Evolutionary conservation across 768 basidiomycete species (phyloP).

Genomic region (Kondoa subrosea): DNA sequence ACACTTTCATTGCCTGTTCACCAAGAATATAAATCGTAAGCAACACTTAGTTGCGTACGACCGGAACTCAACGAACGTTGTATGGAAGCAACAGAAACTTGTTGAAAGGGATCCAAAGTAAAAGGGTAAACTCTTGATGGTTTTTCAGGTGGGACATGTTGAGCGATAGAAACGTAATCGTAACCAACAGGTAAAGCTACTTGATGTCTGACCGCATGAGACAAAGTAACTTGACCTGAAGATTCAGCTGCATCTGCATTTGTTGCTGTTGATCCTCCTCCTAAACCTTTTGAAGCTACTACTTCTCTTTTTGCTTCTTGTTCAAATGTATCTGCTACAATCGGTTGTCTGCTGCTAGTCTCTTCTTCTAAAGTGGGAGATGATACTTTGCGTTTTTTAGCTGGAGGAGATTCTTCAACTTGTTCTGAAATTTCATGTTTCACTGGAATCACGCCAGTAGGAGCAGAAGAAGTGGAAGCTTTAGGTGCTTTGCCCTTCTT

Average conservation of each 20-base stretch:
- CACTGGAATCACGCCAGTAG: no score
- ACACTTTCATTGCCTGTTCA: slow-evolving; percentile 75
- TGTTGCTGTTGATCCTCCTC: slow-evolving; percentile 4
- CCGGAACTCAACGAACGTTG: slow-evolving; percentile 40
- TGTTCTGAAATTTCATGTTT: neutral
- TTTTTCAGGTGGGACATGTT: slow-evolving; percentile 77
- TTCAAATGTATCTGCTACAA: slow-evolving; percentile 17
- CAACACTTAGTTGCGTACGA: neutral
- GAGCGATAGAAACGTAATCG: slow-evolving; percentile 71
- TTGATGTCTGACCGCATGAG: slow-evolving; percentile 67
- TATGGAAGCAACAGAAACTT: slow-evolving; percentile 83
- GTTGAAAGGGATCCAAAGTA: slow-evolving; percentile 90
- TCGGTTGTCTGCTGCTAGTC: slow-evolving; percentile 8
- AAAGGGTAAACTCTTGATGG: slow-evolving; percentile 90
- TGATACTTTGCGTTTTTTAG: neutral
- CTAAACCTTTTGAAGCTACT: slow-evolving; percentile 15
- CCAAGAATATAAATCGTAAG: neutral
- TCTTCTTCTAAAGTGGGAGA: slow-evolving; percentile 5
- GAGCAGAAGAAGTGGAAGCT: neutral
- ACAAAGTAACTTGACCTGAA: neutral
- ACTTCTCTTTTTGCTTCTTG: slow-evolving; percentile 14
- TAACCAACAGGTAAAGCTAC: slow-evolving; percentile 88
- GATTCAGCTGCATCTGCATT: slow-evolving; percentile 10
- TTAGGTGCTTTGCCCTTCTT: neutral
- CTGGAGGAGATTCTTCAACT: neutral